Base-by-base conservation (phyloP, 2,329 filamentous ascomycete species). In the Berkeleyomyces rouxiae region DNA sequence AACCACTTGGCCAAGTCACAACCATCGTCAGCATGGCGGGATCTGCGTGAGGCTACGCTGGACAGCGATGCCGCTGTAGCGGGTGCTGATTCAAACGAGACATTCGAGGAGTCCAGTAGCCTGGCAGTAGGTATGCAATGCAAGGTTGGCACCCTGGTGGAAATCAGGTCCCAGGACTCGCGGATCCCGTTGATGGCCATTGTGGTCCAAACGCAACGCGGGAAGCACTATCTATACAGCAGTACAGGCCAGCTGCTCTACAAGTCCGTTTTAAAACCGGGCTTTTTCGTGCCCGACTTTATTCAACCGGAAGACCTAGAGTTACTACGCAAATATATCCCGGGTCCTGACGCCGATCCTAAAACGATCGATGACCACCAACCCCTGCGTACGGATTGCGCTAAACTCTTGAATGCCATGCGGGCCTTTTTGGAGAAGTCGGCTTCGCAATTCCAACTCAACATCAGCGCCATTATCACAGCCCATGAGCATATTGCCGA, bases 171-270 rank as follows among this genome's bases (percentile, higher is more conserved):
- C 39, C 67, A 70, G 7, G 70, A 72, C n/a, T 75, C 74, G 9
- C 72, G 78, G 36, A 71, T 76, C 23, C 76, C 77, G 3, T 66
- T 80, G 13, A 72, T 83, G 53, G 81, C 75, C 10, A 69, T 84
- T 53, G 81, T 78, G 66, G 71, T 84, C 6, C 80, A 80, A 11
- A 75, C 72, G 61, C 75, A 79, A 66, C 75, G 78, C 46, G 75
- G 75, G 16, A 72, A 76, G 49, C 73, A 81, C 66, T 79, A 82
- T 68, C 82, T 78, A 68, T 82, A 82, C 69, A 76, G 78, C 39
- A 74, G 70, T 66, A 77, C 74, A 13, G 81, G 80, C 66, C 77
- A 76, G 72, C 77, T 81, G 68, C 68, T 77, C 13, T 74, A 74
- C 7, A 74, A 73, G 60, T 63, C 74, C 44, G 72, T 72, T 13